Conservation (phyloP, 228 moss, liverwort and hornwort species). For the Sphagnum magellanicum region DNA sequence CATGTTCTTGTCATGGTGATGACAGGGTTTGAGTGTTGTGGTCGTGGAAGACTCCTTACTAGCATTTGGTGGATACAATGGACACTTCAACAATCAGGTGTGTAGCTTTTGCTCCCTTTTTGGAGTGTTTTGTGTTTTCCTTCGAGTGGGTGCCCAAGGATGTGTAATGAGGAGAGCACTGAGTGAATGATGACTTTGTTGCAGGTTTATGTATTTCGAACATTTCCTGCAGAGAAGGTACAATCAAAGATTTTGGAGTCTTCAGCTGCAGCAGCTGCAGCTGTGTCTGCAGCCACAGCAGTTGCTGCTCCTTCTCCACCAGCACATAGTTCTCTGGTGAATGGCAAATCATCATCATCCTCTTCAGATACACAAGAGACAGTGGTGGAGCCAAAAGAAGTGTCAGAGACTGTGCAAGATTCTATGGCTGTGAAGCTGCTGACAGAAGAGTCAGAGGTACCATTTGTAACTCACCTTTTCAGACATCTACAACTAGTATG, state of each 20-base stretch:
- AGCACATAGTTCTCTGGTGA: conserved; percentile 6
- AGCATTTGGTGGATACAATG: conserved; percentile 96
- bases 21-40: conserved; percentile 72
- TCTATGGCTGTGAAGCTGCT: conserved; percentile 16
- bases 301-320: conserved; percentile 15
- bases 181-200: background rate
- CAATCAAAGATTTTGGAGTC: conserved; percentile 36
- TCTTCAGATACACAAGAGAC: conserved; percentile 8
- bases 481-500: conserved; percentile 24
- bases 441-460: conserved; percentile 21
- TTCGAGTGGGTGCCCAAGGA: background rate
- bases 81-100: conserved; percentile 71
- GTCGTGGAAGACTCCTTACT: conserved; percentile 53
- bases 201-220: conserved; percentile 59
- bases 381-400: conserved; percentile 14
- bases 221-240: conserved; percentile 40
- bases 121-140: background rate
- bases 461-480: conserved; percentile 14
- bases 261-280: conserved; percentile 46
- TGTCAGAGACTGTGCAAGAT: conserved; percentile 16
- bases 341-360: conserved; percentile 1
- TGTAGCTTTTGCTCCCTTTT: background rate
- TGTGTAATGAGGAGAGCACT: background rate
- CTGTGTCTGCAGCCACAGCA: conserved; percentile 45
- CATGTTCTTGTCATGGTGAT: conserved; percentile 3